A percentile compares a stretch with the other conserved stretches of the same genome.
Conservation (phyloP, 495 filamentous ascomycete species). For the Rhypophila decipiens region DNA sequence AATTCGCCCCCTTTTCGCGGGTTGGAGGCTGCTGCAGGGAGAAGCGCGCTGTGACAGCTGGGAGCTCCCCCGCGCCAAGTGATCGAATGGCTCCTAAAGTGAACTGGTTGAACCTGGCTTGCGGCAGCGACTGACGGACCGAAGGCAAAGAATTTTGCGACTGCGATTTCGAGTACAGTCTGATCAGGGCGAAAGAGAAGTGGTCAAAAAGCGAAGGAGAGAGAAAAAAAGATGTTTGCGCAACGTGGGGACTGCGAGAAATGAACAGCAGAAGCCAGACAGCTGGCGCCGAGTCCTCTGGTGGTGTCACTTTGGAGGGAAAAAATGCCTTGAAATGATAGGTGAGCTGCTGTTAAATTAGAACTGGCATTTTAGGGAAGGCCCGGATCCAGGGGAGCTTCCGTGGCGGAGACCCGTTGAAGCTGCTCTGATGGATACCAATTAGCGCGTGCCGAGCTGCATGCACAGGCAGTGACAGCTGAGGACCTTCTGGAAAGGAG, state of each 20-base stretch:
- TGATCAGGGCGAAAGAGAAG: not conserved
- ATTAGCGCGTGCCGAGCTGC: no score
- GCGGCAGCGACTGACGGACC: not conserved
- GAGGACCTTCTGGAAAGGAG: no score
- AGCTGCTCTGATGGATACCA: no score
- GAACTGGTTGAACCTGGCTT: not conserved
- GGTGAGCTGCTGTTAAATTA: conserved; percentile 23
- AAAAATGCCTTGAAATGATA: conserved; percentile 8
- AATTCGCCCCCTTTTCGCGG: conserved; percentile 12
- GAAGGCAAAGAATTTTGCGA: no score
- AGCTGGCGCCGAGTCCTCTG: not conserved
- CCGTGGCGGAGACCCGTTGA: conserved; percentile 7
- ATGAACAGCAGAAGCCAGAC: not conserved
- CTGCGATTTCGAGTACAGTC: no score
- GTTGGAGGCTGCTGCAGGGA: conserved; percentile 7
- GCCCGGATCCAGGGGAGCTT: conserved; percentile 14
- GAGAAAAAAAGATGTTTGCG: not conserved
- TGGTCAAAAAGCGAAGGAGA: no score
- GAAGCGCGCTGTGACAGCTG: conserved; percentile 6
- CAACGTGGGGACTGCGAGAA: not conserved
- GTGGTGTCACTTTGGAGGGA: conserved; percentile 24
- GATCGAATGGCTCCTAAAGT: conserved; percentile 3
- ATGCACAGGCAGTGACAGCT: no score
- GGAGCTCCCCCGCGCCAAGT: conserved; percentile 19
- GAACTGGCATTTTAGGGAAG: conserved; percentile 19